phyloP scores from a whole-genome alignment of 805 yeast species.

The Brettanomyces bruxellensis region DNA sequence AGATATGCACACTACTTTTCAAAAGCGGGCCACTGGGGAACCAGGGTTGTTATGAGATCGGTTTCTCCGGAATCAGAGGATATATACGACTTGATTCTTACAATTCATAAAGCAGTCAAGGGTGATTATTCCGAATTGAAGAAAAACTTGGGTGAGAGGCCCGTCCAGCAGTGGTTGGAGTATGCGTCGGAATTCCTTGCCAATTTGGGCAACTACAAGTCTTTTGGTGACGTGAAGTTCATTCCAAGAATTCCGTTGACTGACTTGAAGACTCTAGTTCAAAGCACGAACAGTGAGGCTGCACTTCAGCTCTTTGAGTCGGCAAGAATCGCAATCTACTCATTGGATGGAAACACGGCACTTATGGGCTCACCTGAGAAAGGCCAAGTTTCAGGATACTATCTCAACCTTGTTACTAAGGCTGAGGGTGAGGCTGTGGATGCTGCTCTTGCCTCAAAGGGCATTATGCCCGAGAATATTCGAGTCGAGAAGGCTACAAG shows the following conservation, averaged over 20 bases:
- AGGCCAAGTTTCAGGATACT: conserved; percentile 72
- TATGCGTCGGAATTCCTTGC: conserved; percentile 68
- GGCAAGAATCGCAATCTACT: conserved; percentile 43
- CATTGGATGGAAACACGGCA: conserved; percentile 36
- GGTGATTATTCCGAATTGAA: conserved; percentile 37
- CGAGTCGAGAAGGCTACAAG: conserved; percentile 52
- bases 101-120: conserved; percentile 41
- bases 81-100: conserved; percentile 61
- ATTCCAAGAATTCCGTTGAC: conserved; percentile 51
- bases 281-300: conserved; percentile 27
- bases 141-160: conserved; percentile 26
- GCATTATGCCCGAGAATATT: conserved; percentile 73
- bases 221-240: conserved; percentile 85
- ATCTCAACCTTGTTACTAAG: conserved; percentile 46
- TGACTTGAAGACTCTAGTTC: conserved; percentile 42
- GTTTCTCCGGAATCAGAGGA: conserved; percentile 76
- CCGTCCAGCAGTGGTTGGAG: conserved; percentile 45
- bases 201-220: conserved; percentile 72
- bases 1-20: conserved; percentile 78
- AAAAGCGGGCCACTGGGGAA: conserved; percentile 77
- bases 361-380: conserved; percentile 72
- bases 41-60: conserved; percentile 69
- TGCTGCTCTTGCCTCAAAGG: conserved; percentile 50
- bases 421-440: conserved; percentile 61
- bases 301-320: conserved; percentile 29